phyloP scores from a whole-genome alignment of 129 eudicot species.

The Rutidosis leptorrhynchoides region DNA sequence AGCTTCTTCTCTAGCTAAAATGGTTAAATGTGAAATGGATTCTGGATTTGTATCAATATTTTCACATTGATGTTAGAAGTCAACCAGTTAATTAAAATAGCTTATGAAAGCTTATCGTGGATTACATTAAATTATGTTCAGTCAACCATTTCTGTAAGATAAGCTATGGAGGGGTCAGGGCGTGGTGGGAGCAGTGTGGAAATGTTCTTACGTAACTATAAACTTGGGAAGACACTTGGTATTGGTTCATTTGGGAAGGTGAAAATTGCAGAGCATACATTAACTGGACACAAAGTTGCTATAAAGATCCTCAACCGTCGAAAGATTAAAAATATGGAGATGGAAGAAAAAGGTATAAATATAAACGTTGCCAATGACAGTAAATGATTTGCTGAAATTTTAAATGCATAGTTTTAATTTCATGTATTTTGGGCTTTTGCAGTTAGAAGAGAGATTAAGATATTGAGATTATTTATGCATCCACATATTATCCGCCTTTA shows the following conservation, averaged over 20 bases:
- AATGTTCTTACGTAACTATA: constrained; percentile 65
- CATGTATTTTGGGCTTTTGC: constrained; percentile 21
- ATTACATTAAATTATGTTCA: neutral
- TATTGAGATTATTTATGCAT: constrained; percentile 71
- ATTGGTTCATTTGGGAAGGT: constrained; percentile 97
- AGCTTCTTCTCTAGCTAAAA: neutral
- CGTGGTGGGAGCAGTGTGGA: constrained; percentile 65
- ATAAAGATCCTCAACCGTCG: constrained; percentile 88
- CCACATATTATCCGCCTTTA: constrained; percentile 88
- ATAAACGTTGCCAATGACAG: neutral
- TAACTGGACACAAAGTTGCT: constrained; percentile 86
- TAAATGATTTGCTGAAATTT: neutral
- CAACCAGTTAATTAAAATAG: neutral
- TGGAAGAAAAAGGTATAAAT: constrained; percentile 85
- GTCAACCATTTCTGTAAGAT: constrained; percentile 27
- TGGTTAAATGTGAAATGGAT: neutral
- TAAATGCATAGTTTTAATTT: neutral
- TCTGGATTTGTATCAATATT: neutral
- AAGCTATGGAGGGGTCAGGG: constrained; percentile 73
- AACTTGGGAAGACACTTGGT: constrained; percentile 89
- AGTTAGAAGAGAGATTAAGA: constrained; percentile 81
- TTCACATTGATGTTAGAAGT: neutral
- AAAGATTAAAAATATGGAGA: constrained; percentile 82
- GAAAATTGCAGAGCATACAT: constrained; percentile 77
- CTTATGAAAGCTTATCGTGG: constrained; percentile 10